A percentile compares a stretch with the other conserved stretches of the same genome.
These are phyloP conservation scores for Gigaspora rosea DNA, from an alignment of 192 early-diverging fungal genomes.

Conservation along the genomic window DNA sequence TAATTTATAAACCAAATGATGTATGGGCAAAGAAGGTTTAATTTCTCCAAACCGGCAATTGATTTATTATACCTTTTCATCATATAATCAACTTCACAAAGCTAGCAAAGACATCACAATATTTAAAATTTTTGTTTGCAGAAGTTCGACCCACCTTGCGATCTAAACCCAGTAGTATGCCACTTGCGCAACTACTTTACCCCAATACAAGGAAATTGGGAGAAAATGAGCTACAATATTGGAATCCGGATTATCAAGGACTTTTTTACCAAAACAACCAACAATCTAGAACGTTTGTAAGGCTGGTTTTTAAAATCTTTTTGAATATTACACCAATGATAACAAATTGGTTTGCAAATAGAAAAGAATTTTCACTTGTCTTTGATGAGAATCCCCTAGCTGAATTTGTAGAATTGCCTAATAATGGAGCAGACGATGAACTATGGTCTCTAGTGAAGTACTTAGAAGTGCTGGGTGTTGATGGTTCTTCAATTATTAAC, in stretches of 20 bases:
- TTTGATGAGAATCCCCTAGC: constrained; percentile 96
- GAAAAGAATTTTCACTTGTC: constrained; percentile 89
- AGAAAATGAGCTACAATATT: constrained; percentile 99
- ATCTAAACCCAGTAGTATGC: too few species aligned
- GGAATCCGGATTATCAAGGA: constrained; percentile 95
- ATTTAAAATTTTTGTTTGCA: too few species aligned
- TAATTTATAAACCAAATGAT: too few species aligned
- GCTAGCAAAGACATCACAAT: too few species aligned
- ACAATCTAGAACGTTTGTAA: constrained; percentile 55
- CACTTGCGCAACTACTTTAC: too few species aligned
- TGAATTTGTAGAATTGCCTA: constrained; percentile 97
- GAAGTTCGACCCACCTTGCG: too few species aligned
- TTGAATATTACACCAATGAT: constrained; percentile 87
- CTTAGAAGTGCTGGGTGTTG: constrained; percentile 89
- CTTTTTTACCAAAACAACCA: constrained; percentile 75
- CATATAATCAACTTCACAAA: too few species aligned
- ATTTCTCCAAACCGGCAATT: too few species aligned
- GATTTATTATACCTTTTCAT: too few species aligned
- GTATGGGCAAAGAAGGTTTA: too few species aligned
- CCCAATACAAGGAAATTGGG: too few species aligned
- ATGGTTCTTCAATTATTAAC: too few species aligned
- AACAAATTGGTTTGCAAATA: constrained; percentile 78
- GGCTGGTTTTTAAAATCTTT: constrained; percentile 93
- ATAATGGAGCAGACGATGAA: constrained; percentile 64
- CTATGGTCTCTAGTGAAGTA: constrained; percentile 97